Percentiles rank a stretch among this genome's conserved stretches.
Conservation (phyloP, 768 basidiomycete species). For the Cytidiella melzeri region DNA sequence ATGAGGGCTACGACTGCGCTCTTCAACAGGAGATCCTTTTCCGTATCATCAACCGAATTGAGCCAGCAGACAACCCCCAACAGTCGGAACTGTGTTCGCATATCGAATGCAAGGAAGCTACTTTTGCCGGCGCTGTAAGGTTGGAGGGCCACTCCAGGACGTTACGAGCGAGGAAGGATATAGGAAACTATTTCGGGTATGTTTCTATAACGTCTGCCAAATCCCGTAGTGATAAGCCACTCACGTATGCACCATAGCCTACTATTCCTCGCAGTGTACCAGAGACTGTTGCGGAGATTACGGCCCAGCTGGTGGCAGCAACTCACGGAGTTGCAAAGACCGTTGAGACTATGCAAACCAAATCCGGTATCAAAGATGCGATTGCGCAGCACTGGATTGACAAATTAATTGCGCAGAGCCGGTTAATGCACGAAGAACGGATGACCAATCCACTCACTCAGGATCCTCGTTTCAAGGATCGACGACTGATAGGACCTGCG, state of each 20-base stretch:
- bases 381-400: constrained; percentile 36
- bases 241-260: too few relatives aligned
- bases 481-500: too few relatives aligned
- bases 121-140: constrained; percentile 26
- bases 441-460: too few relatives aligned
- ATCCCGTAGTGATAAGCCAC: not conserved
- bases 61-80: constrained; percentile 21
- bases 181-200: constrained; percentile 17
- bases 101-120: constrained; percentile 35
- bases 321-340: constrained; percentile 26
- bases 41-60: not conserved
- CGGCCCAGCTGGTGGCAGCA: constrained; percentile 27
- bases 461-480: too few relatives aligned
- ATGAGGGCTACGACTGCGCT: constrained; percentile 9
- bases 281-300: constrained; percentile 20
- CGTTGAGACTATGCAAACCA: constrained; percentile 25
- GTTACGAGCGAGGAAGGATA: constrained; percentile 35
- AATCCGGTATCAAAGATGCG: constrained; percentile 34
- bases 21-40: constrained; percentile 9
- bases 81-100: constrained; percentile 24
- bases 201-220: constrained; percentile 15
- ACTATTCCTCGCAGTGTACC: too few relatives aligned
- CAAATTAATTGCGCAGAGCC: constrained; percentile 16
- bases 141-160: constrained; percentile 12
- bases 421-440: not conserved